Conservation (phyloP, 2,329 filamentous ascomycete genomes). For the Emmonsia crescens region DNA sequence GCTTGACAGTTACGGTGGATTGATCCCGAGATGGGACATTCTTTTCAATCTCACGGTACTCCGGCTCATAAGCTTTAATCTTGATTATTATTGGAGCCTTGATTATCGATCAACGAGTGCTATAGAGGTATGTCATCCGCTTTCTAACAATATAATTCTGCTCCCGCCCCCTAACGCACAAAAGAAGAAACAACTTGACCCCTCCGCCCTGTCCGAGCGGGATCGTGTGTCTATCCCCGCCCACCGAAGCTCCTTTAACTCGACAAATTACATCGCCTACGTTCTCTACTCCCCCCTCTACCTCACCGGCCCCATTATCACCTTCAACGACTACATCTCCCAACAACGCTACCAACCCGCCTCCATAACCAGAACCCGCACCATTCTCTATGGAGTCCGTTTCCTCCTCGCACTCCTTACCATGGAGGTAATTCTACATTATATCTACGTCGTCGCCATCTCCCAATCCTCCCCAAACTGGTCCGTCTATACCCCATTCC, state of each 20-base stretch:
- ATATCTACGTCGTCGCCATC: slow-evolving; percentile 87
- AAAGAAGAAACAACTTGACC: slow-evolving; percentile 99
- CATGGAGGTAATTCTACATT: slow-evolving; percentile 90
- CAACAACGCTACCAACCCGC: slow-evolving; percentile 65
- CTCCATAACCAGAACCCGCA: slow-evolving; percentile 60
- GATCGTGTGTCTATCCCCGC: slow-evolving; percentile 75
- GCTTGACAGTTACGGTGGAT: slow-evolving; percentile 68
- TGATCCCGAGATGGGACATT: slow-evolving; percentile 92
- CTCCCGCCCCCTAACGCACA: slow-evolving; percentile 19
- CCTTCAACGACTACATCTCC: slow-evolving; percentile 95
- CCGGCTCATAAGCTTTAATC: slow-evolving; percentile 87
- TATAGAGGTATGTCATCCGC: slow-evolving; percentile 59
- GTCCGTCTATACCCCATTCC: slow-evolving; percentile 71
- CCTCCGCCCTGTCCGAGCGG: slow-evolving; percentile 71
- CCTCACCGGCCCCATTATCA: slow-evolving; percentile 82
- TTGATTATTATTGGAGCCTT: slow-evolving; percentile 91
- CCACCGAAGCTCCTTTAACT: slow-evolving; percentile 56
- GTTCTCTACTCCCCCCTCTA: slow-evolving; percentile 87
- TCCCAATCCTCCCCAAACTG: slow-evolving; percentile 69
- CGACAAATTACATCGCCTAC: slow-evolving; percentile 84
- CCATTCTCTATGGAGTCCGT: slow-evolving; percentile 68
- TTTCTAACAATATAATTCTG: neutral
- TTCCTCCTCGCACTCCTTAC: slow-evolving; percentile 68
- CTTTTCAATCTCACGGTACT: slow-evolving; percentile 93
- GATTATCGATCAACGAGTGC: slow-evolving; percentile 53